Conservation (phyloP, 345 rosid genomes). For the Rhodomyrtus tomentosa region DNA sequence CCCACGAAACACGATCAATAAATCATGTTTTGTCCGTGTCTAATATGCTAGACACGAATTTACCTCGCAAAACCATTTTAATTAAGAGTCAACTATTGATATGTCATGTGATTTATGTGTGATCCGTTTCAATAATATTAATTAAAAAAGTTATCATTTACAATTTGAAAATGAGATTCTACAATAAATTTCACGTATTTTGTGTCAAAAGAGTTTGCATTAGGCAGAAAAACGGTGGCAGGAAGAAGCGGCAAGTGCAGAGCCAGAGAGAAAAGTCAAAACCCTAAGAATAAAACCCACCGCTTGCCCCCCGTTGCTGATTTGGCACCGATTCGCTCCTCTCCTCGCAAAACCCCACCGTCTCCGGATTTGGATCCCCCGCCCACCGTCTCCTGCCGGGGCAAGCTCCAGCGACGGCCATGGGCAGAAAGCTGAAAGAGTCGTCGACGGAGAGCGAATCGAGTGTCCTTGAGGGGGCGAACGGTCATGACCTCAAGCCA, state of each 20-base stretch:
- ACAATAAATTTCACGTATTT: not conserved
- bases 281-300: constrained; percentile 2
- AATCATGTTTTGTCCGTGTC: not conserved
- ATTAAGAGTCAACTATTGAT: accelerated
- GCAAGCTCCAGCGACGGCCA: not conserved
- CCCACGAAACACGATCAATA: not conserved
- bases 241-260: not conserved
- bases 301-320: not conserved
- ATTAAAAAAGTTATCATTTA: not conserved
- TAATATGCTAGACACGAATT: accelerated
- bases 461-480: not conserved
- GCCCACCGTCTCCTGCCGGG: not conserved
- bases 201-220: not conserved
- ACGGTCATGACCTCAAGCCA: not conserved
- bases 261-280: not conserved
- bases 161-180: not conserved
- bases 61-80: accelerated
- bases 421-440: constrained; percentile 26
- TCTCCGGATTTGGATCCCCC: no score
- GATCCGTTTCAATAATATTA: not conserved
- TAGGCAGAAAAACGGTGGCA: not conserved
- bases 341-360: not conserved
- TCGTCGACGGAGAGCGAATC: constrained; percentile 8
- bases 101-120: accelerated
- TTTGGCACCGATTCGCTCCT: not conserved